These are phyloP conservation scores for Phytophthora parvispora DNA, from an alignment of 352 stramenopile species.

Conservation along the genomic window DNA sequence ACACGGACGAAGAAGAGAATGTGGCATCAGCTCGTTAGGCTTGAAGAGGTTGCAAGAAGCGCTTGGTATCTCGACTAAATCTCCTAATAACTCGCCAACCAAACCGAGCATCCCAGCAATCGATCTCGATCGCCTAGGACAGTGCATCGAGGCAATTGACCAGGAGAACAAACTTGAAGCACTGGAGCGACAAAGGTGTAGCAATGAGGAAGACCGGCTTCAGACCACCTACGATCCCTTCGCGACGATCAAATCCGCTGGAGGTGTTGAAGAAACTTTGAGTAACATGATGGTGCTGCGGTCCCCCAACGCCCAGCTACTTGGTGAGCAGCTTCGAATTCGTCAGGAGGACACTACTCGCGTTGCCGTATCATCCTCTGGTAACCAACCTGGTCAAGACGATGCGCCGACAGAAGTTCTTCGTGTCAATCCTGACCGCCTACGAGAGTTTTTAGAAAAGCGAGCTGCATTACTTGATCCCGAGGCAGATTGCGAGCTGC, in stretches of 20 bases:
- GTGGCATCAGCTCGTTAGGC: constrained; percentile 1
- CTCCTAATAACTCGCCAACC: not conserved
- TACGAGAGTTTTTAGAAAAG: constrained; percentile 49
- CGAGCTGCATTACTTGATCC: constrained; percentile 37
- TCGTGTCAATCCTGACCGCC: constrained; percentile 41
- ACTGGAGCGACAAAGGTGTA: constrained; percentile 14
- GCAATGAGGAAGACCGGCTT: constrained; percentile 22
- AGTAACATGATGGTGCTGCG: constrained; percentile 40
- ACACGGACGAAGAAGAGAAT: not conserved
- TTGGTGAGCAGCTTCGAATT: constrained; percentile 57
- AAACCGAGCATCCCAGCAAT: constrained; percentile 3
- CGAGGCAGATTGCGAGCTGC: constrained; percentile 43
- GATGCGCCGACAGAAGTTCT: constrained; percentile 9
- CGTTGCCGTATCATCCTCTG: not conserved
- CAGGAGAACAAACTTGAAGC: constrained; percentile 49
- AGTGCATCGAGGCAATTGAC: constrained; percentile 50
- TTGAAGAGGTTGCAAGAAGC: constrained; percentile 11
- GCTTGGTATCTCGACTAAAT: not conserved
- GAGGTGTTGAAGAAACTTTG: constrained; percentile 63
- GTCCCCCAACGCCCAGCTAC: constrained; percentile 24
- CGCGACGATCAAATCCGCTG: constrained; percentile 55
- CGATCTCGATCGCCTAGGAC: constrained; percentile 22
- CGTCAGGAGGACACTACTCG: constrained; percentile 59
- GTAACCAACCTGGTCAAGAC: not conserved
- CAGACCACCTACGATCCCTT: constrained; percentile 65